These are phyloP conservation scores for Salix arbutifolia DNA, from an alignment of 345 rosid genomes.

Conservation along the genomic window DNA sequence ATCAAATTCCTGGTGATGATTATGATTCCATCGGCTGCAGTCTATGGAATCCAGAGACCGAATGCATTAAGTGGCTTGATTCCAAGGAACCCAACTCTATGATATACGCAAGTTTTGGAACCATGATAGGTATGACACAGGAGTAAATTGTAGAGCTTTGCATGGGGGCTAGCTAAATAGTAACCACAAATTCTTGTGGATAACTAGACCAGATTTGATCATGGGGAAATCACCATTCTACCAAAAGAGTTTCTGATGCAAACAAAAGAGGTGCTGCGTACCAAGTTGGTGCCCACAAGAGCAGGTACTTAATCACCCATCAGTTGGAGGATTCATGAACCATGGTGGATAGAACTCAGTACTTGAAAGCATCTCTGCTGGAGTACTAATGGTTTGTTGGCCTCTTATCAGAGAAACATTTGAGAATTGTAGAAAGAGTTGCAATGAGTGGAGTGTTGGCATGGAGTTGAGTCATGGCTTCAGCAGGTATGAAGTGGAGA, in stretches of 20 bases:
- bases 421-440: not conserved
- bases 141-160: not conserved
- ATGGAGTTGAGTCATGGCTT: not conserved
- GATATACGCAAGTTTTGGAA: not conserved
- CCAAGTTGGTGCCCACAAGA: constrained; percentile 11
- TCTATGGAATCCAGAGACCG: not conserved
- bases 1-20: not conserved
- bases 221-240: not conserved
- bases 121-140: not conserved
- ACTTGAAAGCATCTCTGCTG: constrained; percentile 7
- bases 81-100: not conserved
- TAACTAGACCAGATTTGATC: not conserved
- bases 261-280: not conserved
- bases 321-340: not conserved
- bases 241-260: not conserved
- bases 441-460: constrained; percentile 4
- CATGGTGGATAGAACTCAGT: constrained; percentile 9
- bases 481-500: not conserved
- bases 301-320: constrained; percentile 4
- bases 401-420: not conserved
- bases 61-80: constrained; percentile 1
- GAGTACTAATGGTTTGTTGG: constrained; percentile 7
- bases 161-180: constrained; percentile 8
- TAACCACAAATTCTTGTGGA: not conserved
- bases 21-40: not conserved